Evolutionary conservation across 495 filamentous ascomycete genomes (phyloP), one percentile per base, ranked within the genome.

Genomic region (Talaromyces wortmannii): DNA sequence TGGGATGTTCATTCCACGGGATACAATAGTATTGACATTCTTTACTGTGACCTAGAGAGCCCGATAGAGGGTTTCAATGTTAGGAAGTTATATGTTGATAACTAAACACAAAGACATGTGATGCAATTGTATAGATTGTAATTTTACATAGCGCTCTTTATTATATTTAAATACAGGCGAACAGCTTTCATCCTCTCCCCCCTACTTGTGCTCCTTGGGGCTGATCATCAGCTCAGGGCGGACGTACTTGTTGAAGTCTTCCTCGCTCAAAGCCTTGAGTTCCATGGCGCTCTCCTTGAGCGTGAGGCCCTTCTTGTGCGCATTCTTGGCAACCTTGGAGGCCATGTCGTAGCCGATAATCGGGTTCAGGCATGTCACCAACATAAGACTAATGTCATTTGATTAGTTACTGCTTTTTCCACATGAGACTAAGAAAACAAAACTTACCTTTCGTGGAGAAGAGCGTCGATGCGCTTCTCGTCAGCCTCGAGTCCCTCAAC

Each of bases 301-400:
- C 18, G 90, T 96, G 55, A 89, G 71, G 31, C 91, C 91, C 83
- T 97, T 97, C 85, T 97, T 96, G 78, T 98, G 94, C 16, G 94
- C 94, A 68, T 98, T 94, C 88, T 98, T 98, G 60, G 94, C 94
- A 12, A 97, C 92, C 79, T 96, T 97, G 68, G 84, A 89, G 47
- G 94, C 94, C 87, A 91, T 94, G 67, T 98, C 94, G 75, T 98
- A 98, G 33, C 94, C 94, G 69, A 98, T 98, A 68, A 97, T 89
- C 55, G 92, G 92, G 80, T 98, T 98, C 60, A 98, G 77, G 78
- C 95, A 97, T 51, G 94, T 98, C 42, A 98, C 94, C 55, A 98
- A 80, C 94, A 98, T 98, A 65, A 98, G 79, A 70, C 91, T 95
- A 59, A n/a, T 49, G 51, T 40, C 45, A 36, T 57, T 70, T 63